phyloP scores from a whole-genome alignment of 768 basidiomycete species.

The Podaxis sp. region DNA sequence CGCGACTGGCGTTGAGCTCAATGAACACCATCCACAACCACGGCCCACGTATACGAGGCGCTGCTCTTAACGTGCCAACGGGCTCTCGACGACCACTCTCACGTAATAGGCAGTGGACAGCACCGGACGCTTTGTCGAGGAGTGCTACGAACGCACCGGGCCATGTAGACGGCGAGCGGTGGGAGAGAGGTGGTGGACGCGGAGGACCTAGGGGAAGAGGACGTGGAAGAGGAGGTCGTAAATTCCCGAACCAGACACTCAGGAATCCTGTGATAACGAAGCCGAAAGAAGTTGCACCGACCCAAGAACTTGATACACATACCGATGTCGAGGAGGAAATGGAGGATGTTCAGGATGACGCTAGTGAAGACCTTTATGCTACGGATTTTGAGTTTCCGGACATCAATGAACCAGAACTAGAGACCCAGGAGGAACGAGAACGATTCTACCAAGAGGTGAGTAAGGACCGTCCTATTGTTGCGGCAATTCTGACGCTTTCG shows the following conservation, averaged over 20 bases:
- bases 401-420: constrained; percentile 50
- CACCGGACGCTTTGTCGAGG: constrained; percentile 37
- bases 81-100: constrained; percentile 33
- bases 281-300: constrained; percentile 26
- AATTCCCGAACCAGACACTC: constrained; percentile 40
- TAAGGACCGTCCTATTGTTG: not conserved
- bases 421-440: constrained; percentile 63
- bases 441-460: constrained; percentile 71
- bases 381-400: constrained; percentile 19
- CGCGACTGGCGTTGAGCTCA: constrained; percentile 2
- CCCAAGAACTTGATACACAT: constrained; percentile 30
- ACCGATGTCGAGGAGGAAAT: constrained; percentile 32
- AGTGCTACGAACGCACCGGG: constrained; percentile 33
- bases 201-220: constrained; percentile 45
- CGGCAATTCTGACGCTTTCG: constrained; percentile 19
- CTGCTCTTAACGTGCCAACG: not conserved
- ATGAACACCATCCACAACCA: constrained; percentile 17
- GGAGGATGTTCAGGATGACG: constrained; percentile 25
- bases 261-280: constrained; percentile 27
- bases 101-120: constrained; percentile 64
- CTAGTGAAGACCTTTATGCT: constrained; percentile 14
- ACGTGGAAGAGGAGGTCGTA: constrained; percentile 32
- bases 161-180: constrained; percentile 47
- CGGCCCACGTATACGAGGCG: constrained; percentile 19
- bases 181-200: constrained; percentile 62